A percentile compares a stretch with the other conserved stretches of the same genome.
phyloP scores from a whole-genome alignment of 164 flowering plant genomes.

The Euptelea pleiosperma region DNA sequence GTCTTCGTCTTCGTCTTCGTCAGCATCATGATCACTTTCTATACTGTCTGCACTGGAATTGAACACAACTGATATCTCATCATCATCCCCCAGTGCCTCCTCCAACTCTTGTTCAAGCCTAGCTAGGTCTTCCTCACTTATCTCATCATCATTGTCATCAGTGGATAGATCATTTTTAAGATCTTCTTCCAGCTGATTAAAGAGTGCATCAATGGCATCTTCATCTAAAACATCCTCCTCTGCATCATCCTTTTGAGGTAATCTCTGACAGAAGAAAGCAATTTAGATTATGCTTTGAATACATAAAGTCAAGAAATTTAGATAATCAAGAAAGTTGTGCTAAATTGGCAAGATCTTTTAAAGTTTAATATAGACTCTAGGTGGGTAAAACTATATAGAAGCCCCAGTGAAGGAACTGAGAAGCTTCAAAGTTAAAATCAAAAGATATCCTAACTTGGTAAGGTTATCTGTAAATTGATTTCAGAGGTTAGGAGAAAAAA shows the following conservation, averaged over 20 bases:
- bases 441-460: neutral
- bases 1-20: slow-evolving; percentile 55
- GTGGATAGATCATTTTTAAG: slow-evolving; percentile 51
- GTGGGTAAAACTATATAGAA: neutral
- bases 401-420: neutral
- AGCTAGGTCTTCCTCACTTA: slow-evolving; percentile 78
- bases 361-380: neutral
- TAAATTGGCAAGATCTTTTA: neutral
- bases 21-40: slow-evolving; percentile 20
- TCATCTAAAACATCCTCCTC: slow-evolving; percentile 55
- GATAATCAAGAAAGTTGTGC: neutral
- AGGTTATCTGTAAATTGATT: no score
- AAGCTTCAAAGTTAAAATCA: neutral
- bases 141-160: slow-evolving; percentile 58
- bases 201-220: slow-evolving; percentile 82
- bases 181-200: slow-evolving; percentile 78
- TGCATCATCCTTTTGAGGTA: slow-evolving; percentile 13
- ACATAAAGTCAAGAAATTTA: neutral
- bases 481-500: no score
- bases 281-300: neutral
- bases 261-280: slow-evolving; percentile 18
- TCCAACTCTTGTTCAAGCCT: slow-evolving; percentile 63
- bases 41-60: slow-evolving; percentile 14
- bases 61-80: slow-evolving; percentile 34
- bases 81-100: slow-evolving; percentile 53